Evolutionary conservation across 176 grass and related monocot genomes (phyloP), one percentile per base, ranked within the genome.

Genomic region (Avena atlantica): DNA sequence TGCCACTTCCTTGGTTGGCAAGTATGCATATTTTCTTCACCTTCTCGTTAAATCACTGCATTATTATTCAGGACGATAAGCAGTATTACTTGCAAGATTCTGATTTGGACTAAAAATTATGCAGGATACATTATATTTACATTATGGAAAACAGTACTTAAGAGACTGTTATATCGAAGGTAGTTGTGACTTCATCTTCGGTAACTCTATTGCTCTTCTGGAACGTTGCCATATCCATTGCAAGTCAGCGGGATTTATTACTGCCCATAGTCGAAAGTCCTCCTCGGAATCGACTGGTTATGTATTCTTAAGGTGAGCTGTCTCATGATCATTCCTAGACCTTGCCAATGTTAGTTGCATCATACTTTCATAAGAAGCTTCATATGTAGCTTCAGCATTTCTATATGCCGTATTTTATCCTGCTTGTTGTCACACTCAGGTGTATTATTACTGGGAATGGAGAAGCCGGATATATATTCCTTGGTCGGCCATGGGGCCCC

Each of bases 1-100:
- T 99, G 97, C 69, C 85, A 87, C n/a, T 99, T 99, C 88, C 97
- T 96, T 25, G 94, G 97, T 52, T 99, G 97, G 94, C 97, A 99
- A 75, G 97, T 96, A 78, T 9, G 52, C 47, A 44, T 66, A 11
- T 81, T 57, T 79, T 79, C 61, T 11, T 57, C 70, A 70, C 8
- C 58, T 87, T 40, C 42, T 89, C 1, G n/a, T 78, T 82, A 70
- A 42, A 70, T 71, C 23, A 19, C 3, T 63, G 25, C 47, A 24
- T 10, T 69, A 24, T 10, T 69, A 24, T 27, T 44, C 34, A 74
- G 20, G 47, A 44, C 16, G 23, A 34, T 27, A 75, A 58, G 21
- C 50, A 60, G 4, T 29, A 60, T 9, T 81, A 60, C 1, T 48
- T 91, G 19, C 59, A 25, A 80, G 44, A 80, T 17, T 66, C 68